These are phyloP conservation scores for Sinapis alba DNA, from an alignment of 441 rosid species.

Conservation along the genomic window DNA sequence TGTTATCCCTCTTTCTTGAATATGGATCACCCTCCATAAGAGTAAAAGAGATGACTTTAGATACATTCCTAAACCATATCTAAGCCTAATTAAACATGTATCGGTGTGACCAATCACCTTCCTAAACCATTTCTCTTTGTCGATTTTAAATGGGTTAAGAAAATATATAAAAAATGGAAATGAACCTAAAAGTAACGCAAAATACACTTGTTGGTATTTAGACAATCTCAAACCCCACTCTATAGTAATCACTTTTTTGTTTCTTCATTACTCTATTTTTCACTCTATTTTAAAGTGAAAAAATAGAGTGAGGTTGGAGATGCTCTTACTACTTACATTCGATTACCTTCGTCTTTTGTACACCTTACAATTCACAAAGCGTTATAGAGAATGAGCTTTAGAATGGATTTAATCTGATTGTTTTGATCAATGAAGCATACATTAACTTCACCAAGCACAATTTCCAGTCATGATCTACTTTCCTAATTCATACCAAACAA, in stretches of 20 bases:
- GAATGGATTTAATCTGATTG: not conserved
- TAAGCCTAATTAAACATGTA: not conserved
- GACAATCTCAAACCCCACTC: too few species aligned
- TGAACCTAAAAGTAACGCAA: not conserved
- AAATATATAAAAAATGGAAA: not conserved
- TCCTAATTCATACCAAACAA: conserved; percentile 27
- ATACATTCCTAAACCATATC: not conserved
- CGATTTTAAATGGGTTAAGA: not conserved
- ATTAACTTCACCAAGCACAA: not conserved
- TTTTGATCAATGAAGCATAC: not conserved
- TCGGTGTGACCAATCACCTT: not conserved
- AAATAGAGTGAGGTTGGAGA: too few species aligned
- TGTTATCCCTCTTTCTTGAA: not conserved
- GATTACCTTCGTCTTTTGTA: not conserved
- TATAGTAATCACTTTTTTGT: too few species aligned
- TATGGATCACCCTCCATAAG: not conserved
- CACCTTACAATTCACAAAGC: not conserved
- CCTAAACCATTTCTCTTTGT: not conserved
- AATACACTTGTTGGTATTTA: not conserved
- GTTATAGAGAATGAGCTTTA: not conserved
- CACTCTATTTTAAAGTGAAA: too few species aligned
- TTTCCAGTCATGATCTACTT: not conserved
- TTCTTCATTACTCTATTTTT: too few species aligned
- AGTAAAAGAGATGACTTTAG: not conserved
- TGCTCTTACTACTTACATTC: not conserved